A percentile compares a stretch with the other conserved stretches of the same genome.
These are phyloP conservation scores for Amanita muscaria DNA, from an alignment of 768 basidiomycete species.

Conservation along the genomic window DNA sequence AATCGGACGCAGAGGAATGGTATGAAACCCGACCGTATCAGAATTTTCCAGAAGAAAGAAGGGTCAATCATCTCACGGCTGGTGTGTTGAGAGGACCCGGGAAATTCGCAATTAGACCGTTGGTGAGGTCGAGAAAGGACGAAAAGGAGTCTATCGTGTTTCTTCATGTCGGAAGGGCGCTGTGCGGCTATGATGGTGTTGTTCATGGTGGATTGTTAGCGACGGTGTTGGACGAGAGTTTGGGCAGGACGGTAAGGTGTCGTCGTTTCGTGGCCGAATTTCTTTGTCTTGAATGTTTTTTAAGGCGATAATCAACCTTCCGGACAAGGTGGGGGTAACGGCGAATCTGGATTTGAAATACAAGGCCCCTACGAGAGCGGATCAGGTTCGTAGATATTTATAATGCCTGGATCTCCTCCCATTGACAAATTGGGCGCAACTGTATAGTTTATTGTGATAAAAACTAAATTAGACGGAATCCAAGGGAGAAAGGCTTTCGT, in stretches of 20 bases:
- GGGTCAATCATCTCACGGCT: slow-evolving; percentile 77
- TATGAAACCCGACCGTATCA: slow-evolving; percentile 74
- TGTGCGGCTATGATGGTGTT: slow-evolving; percentile 94
- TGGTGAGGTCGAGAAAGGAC: slow-evolving; percentile 68
- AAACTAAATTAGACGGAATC: no score
- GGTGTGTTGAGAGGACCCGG: slow-evolving; percentile 86
- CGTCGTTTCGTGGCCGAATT: background rate
- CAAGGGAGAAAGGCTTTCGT: no score
- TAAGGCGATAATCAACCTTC: slow-evolving; percentile 79
- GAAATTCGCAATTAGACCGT: slow-evolving; percentile 69
- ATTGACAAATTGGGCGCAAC: no score
- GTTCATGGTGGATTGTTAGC: slow-evolving; percentile 90
- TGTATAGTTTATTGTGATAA: no score
- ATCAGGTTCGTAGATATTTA: slow-evolving; percentile 46
- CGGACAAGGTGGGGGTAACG: slow-evolving; percentile 88
- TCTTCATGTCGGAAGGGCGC: slow-evolving; percentile 73
- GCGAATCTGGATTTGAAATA: slow-evolving; percentile 79
- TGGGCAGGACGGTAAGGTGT: slow-evolving; percentile 62
- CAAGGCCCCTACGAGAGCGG: slow-evolving; percentile 80
- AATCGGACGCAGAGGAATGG: slow-evolving; percentile 50
- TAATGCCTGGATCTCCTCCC: background rate
- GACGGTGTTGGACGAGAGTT: slow-evolving; percentile 79
- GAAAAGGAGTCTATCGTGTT: slow-evolving; percentile 65
- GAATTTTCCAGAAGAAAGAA: slow-evolving; percentile 57
- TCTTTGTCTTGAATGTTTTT: slow-evolving; percentile 1